phyloP scores from a whole-genome alignment of 2,329 filamentous ascomycete genomes.

The Xylaria sp. region DNA sequence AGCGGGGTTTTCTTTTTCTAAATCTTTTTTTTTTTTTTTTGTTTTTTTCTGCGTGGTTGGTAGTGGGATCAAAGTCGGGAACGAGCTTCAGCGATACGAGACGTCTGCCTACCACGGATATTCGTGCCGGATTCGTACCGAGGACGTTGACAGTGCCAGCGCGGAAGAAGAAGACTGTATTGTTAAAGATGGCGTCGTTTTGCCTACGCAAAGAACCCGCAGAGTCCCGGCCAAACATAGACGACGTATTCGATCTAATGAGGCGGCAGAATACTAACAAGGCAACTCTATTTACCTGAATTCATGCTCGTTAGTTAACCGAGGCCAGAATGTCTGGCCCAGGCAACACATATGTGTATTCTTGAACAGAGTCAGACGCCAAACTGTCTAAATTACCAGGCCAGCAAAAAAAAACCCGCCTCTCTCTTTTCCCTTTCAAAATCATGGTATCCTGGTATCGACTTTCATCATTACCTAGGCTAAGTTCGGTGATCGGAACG shows the following conservation, averaged over 20 bases:
- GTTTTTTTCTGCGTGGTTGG: no score
- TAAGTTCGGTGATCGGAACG: constrained; percentile 10
- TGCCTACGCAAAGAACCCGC: constrained; percentile 12
- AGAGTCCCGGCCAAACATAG: neutral
- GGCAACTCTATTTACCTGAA: neutral
- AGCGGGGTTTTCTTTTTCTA: no score
- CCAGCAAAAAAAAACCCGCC: no score
- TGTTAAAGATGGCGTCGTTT: constrained; percentile 5
- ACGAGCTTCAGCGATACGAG: constrained; percentile 14
- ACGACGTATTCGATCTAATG: constrained; percentile 7
- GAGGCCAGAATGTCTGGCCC: neutral
- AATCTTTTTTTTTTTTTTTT: no score
- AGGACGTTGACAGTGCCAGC: neutral
- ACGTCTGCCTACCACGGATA: neutral
- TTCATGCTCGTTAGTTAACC: neutral
- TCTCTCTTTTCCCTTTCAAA: no score
- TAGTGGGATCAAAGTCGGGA: no score
- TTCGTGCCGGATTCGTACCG: neutral
- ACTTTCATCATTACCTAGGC: neutral
- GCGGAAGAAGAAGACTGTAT: neutral
- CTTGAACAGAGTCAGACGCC: no score
- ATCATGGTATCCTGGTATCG: neutral
- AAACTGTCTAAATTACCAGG: no score
- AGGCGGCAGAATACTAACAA: neutral
- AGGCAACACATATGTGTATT: no score